Base-by-base conservation (phyloP, 768 basidiomycete genomes). In the Suillus clintonianus region DNA sequence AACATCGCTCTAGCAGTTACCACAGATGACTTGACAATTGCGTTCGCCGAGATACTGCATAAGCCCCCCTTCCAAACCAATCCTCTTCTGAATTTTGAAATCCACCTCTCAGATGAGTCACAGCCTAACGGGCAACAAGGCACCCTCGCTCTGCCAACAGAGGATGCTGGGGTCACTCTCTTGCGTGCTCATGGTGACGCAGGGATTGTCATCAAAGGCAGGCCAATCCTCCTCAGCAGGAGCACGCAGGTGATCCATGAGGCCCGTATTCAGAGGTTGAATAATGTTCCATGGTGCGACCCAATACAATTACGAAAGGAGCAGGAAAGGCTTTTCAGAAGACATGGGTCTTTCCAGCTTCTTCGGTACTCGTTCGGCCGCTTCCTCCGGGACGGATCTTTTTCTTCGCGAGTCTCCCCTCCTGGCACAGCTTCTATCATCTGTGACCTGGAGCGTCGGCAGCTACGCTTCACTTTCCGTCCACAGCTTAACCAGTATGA, bases 361-460 rank as follows among this genome's bases (percentile, higher is more conserved):
- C 47, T 39, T 2, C 67, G 66, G 14, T 79, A 70, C 34, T 71
- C 71, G 4, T 79, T 80, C 50, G 79, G 79, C 3, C 79, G 72
- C 15, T 77, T 80, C 59, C 76, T 77, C 30, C 15, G 50, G 6
- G 78, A 81, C 30, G 77, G 75, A 1, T 65, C 72, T 4, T 80
- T 80, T 63, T 75, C 77, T 22, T 64, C 73, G 7, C 76, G 77
- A 56, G 66, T 71, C 7, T 60, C 67, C 11, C 66, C 63, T 22
- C 43, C 61, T 45, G 78, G 75, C 59, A 51, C 57, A 34, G 72
- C 77, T 51, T 65, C 67, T 22, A 69, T 80, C 62, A 71, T 73
- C 59, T 80, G 78, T 69, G 74, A 81, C 66, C 58, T 74, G 59
- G 73, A 77, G 58, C 70, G 62, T 10, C 71, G 65, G 41, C 62